phyloP scores from a whole-genome alignment of 2,329 filamentous ascomycete species.

The Hypoxylon sp. region DNA sequence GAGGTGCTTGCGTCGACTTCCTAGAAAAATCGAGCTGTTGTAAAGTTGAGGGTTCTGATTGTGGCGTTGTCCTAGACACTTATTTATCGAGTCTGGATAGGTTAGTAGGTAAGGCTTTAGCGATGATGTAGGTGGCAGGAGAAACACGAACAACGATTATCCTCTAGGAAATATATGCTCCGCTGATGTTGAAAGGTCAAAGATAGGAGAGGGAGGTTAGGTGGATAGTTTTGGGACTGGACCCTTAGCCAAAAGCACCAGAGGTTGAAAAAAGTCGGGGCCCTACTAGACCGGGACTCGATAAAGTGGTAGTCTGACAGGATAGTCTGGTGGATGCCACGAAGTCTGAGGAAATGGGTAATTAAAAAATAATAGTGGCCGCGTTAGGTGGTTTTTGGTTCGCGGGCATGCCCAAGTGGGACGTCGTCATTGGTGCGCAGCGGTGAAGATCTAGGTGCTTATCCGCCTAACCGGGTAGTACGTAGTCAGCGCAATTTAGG shows the following conservation, averaged over 20 bases:
- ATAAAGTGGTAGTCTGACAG: constrained; percentile 32
- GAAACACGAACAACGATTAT: constrained; percentile 23
- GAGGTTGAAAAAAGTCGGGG: constrained; percentile 26
- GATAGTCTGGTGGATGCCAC: no score
- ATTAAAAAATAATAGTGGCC: constrained; percentile 27
- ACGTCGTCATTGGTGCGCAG: constrained; percentile 40
- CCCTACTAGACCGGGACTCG: constrained; percentile 23
- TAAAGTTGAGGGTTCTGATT: constrained; percentile 9
- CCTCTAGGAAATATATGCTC: constrained; percentile 20
- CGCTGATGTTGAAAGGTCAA: background rate
- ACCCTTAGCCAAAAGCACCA: constrained; percentile 16
- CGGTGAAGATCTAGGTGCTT: constrained; percentile 37
- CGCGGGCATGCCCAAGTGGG: constrained; percentile 39
- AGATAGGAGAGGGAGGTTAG: constrained; percentile 28
- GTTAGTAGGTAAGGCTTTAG: constrained; percentile 3
- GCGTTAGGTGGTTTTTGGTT: constrained; percentile 20
- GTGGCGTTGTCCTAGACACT: constrained; percentile 6
- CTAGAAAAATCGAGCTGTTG: constrained; percentile 31
- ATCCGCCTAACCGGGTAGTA: no score
- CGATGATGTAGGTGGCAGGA: constrained; percentile 6
- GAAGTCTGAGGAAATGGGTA: no score
- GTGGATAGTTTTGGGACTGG: constrained; percentile 21
- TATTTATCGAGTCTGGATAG: constrained; percentile 17
- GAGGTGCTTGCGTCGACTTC: constrained; percentile 37
- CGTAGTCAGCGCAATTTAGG: no score